Percentiles rank a stretch among this genome's conserved stretches.
phyloP scores from a whole-genome alignment of 257 asterid species.

The Osmanthus fragrans region DNA sequence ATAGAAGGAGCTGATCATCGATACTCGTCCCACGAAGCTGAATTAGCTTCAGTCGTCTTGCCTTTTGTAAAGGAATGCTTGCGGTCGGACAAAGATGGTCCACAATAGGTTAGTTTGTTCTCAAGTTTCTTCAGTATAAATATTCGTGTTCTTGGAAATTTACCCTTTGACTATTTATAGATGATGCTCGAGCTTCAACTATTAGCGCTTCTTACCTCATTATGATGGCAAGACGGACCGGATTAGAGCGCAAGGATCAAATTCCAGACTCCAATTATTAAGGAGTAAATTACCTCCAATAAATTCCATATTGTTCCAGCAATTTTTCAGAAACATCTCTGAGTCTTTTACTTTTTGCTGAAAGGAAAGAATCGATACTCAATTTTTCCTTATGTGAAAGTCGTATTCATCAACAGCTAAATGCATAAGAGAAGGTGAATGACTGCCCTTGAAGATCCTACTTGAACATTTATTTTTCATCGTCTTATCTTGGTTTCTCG shows the following conservation, averaged over 20 bases:
- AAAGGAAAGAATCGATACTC: too few species aligned
- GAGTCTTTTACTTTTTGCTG: too few species aligned
- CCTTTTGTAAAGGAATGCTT: conserved; percentile 7
- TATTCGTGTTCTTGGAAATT: neutral
- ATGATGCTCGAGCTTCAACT: neutral
- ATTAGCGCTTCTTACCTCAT: neutral
- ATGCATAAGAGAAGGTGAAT: too few species aligned
- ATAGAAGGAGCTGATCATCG: conserved; percentile 24
- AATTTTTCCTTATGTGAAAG: too few species aligned
- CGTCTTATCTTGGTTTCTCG: too few species aligned
- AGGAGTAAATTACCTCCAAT: too few species aligned
- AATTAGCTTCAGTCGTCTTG: conserved; percentile 15
- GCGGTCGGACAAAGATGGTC: neutral
- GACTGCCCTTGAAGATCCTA: too few species aligned
- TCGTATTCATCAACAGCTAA: too few species aligned
- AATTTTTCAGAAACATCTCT: too few species aligned
- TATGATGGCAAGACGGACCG: neutral
- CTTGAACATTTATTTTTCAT: too few species aligned
- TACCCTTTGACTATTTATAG: neutral
- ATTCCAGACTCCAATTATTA: too few species aligned
- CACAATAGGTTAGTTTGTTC: neutral
- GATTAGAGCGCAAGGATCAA: neutral
- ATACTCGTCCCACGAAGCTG: conserved; percentile 18
- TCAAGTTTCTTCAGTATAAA: neutral
- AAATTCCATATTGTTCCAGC: too few species aligned